Base-by-base conservation (phyloP, 2,329 filamentous ascomycete genomes). In the Alternaria solani region DNA sequence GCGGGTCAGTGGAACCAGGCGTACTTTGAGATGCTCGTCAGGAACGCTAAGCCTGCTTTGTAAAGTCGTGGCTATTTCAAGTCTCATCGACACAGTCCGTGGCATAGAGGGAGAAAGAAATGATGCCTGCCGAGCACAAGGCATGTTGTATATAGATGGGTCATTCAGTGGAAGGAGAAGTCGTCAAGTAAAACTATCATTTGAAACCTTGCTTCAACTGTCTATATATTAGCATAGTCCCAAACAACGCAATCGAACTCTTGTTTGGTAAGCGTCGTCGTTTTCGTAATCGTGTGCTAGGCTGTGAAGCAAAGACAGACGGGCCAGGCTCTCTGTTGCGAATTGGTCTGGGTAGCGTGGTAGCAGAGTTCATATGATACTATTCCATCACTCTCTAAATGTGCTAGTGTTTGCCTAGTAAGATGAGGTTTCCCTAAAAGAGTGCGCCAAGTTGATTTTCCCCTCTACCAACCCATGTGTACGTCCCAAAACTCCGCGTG, bases 1-100 rank as follows among this genome's bases (percentile, higher is more conserved):
- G 89, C 90, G 11, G 89, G 90, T 42, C 78, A 82, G 16, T 92
- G 89, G 89, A 89, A 89, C 76, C 79, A 85, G 76, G 81, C 79
- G 7, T 79, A 82, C 73, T 78, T 80, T 54, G 65, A 78, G 68
- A 68, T 62, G 63, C 56, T 79, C 42, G 56, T 78, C 7, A 71
- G 72, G 73, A 80, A 81, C 61, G 78, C 75, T 38, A 75, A 77
- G 62, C 74, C 80, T 1, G 53, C 74, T 65, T 72, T 78, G 36
- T 78, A 75, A 68, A 18, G 7, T 2, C 16, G 0, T 28, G 43
- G 49, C 25, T 51, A 12, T 1, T 7, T 0, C 23, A 20, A 39
- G 5, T 28, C 14, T 39, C 18, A 25, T 48, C 7, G 30, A 23
- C 32, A 6, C 5, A 36, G 14, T 12, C 14, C 12, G 14, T 36